phyloP scores from a whole-genome alignment of 1,284 basidiomycete genomes.

The Puccinia hordei region DNA sequence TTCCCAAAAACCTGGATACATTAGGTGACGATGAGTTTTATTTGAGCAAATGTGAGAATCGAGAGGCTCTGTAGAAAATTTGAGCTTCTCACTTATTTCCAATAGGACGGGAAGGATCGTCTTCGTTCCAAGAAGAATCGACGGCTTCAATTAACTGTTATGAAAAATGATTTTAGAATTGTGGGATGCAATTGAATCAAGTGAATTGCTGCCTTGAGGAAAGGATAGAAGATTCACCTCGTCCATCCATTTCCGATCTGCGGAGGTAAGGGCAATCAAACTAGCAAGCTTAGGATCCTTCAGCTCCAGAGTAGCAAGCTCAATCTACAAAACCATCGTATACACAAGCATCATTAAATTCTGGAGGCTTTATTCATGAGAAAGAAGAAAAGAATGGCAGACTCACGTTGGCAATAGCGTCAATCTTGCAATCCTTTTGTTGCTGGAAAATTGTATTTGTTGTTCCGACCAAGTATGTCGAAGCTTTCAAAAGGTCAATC shows the following conservation, averaged over 20 bases:
- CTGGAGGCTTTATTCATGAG: not conserved
- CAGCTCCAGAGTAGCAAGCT: slow-evolving; percentile 80
- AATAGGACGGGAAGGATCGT: slow-evolving; percentile 65
- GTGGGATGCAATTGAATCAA: not conserved
- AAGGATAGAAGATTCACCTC: slow-evolving; percentile 58
- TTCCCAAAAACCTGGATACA: slow-evolving; percentile 51
- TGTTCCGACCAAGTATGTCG: slow-evolving; percentile 81
- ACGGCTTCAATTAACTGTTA: slow-evolving; percentile 70
- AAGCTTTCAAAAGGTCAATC: slow-evolving; percentile 79
- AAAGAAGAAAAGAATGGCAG: not conserved
- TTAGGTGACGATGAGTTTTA: slow-evolving; percentile 14
- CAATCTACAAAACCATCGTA: slow-evolving; percentile 69
- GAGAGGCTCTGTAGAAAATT: slow-evolving; percentile 13
- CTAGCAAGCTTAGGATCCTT: slow-evolving; percentile 77
- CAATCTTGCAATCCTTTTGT: slow-evolving; percentile 77
- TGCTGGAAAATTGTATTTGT: slow-evolving; percentile 96
- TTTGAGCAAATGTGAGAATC: slow-evolving; percentile 23
- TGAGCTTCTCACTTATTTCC: slow-evolving; percentile 68
- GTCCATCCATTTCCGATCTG: slow-evolving; percentile 96
- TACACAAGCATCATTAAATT: too few species aligned
- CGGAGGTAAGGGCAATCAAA: slow-evolving; percentile 76
- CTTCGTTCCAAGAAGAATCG: slow-evolving; percentile 74
- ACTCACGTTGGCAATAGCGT: slow-evolving; percentile 84
- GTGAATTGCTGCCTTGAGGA: not conserved
- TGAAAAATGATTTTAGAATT: not conserved